Evolutionary conservation across 768 basidiomycete genomes (phyloP).

Genomic region (Psilocybe tampanensis): DNA sequence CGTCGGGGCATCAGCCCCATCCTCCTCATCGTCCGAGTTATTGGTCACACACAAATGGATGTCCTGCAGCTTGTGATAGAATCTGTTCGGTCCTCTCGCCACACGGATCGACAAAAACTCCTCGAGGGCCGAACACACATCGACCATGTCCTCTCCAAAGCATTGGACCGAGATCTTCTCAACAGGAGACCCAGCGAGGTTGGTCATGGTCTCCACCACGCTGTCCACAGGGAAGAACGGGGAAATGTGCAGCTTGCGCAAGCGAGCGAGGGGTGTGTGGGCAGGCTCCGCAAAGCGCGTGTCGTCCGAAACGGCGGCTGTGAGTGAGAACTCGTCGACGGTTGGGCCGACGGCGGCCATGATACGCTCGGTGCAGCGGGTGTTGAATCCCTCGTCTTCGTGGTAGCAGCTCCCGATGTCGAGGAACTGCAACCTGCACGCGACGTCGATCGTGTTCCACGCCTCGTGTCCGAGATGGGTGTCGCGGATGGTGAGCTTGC

Average conservation of each 20-base stretch:
- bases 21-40: constrained; percentile 27
- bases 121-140: constrained; percentile 57
- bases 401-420: constrained; percentile 60
- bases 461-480: constrained; percentile 69
- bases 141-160: constrained; percentile 65
- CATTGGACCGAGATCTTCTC: constrained; percentile 59
- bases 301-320: constrained; percentile 42
- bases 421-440: constrained; percentile 55
- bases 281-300: constrained; percentile 43
- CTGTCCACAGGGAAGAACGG: constrained; percentile 64
- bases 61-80: constrained; percentile 50
- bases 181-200: constrained; percentile 61
- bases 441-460: constrained; percentile 55
- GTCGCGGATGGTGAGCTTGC: constrained; percentile 64
- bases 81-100: constrained; percentile 43
- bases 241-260: constrained; percentile 59
- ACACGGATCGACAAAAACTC: constrained; percentile 57
- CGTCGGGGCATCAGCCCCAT: constrained; percentile 12
- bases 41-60: constrained; percentile 50
- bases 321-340: constrained; percentile 57
- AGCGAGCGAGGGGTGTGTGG: constrained; percentile 47
- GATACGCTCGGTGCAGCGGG: constrained; percentile 58
- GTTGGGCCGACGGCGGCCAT: constrained; percentile 59
- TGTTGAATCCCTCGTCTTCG: constrained; percentile 55
- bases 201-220: constrained; percentile 59